Percentiles rank a stretch among this genome's conserved stretches.
These are phyloP conservation scores for Fusarium sp. DNA, from an alignment of 2,329 filamentous ascomycete genomes.

Conservation along the genomic window DNA sequence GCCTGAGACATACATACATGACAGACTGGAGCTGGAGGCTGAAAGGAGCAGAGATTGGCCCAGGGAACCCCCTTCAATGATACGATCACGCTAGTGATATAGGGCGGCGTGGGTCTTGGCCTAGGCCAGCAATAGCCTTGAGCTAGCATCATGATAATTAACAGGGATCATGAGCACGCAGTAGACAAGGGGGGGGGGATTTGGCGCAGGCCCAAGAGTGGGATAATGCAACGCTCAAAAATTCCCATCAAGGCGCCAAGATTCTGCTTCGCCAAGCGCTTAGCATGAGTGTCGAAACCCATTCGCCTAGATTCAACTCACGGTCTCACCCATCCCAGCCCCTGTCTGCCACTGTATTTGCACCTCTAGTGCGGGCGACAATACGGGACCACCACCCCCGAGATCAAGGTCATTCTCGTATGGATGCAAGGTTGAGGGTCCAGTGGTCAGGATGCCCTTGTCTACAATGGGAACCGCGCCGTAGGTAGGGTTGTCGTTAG, in stretches of 20 bases:
- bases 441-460: too few relatives aligned
- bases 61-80: not conserved
- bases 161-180: not conserved
- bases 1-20: not conserved
- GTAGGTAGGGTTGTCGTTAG: too few relatives aligned
- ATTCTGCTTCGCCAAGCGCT: not conserved
- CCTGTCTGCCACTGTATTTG: not conserved
- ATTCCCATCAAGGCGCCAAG: not conserved
- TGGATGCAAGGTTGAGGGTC: too few relatives aligned
- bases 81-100: not conserved
- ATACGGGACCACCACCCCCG: too few relatives aligned
- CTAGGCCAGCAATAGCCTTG: too few relatives aligned
- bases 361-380: too few relatives aligned
- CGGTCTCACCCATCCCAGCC: not conserved
- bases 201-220: not conserved
- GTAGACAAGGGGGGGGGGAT: not conserved
- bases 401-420: too few relatives aligned
- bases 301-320: not conserved
- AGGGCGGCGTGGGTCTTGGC: not conserved
- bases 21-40: not conserved
- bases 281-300: not conserved
- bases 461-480: too few relatives aligned
- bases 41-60: not conserved
- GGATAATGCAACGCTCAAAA: not conserved
- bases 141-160: too few relatives aligned